Conservation (phyloP, 116 monocot species). For the Iris pallida region DNA sequence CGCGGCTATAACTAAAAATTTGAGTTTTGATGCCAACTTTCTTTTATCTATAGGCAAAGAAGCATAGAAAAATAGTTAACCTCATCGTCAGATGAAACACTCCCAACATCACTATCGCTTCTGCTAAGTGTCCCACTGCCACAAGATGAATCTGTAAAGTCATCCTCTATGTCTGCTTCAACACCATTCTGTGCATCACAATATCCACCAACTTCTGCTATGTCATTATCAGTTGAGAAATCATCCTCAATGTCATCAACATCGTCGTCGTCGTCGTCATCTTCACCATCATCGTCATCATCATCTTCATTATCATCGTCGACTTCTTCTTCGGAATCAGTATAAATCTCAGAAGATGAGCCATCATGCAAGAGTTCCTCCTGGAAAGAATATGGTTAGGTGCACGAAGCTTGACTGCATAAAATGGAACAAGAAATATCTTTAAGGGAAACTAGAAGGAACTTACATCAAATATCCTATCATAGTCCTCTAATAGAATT, state of each 20-base stretch:
- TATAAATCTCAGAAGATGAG: slow-evolving; percentile 74
- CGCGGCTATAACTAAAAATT: background rate
- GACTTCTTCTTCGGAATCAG: slow-evolving; percentile 75
- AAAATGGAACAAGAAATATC: background rate
- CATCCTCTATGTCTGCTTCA: slow-evolving; percentile 33
- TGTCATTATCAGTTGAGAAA: slow-evolving; percentile 56
- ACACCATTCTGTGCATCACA: slow-evolving; percentile 38
- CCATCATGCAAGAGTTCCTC: slow-evolving; percentile 46
- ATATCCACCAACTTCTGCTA: slow-evolving; percentile 43
- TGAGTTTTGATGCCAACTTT: background rate
- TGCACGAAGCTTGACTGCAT: background rate
- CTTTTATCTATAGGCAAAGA: background rate
- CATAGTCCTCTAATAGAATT: slow-evolving; percentile 77
- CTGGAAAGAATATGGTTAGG: slow-evolving; percentile 19
- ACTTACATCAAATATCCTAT: slow-evolving; percentile 79
- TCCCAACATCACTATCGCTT: slow-evolving; percentile 35
- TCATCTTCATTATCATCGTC: slow-evolving; percentile 49
- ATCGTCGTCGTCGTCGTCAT: slow-evolving; percentile 23
- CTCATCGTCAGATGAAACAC: slow-evolving; percentile 33
- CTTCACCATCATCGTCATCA: background rate
- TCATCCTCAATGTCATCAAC: slow-evolving; percentile 52
- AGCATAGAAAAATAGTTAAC: slow-evolving; percentile 17
- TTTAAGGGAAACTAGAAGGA: slow-evolving; percentile 1
- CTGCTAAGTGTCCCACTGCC: slow-evolving; percentile 31
- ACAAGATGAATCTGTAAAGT: slow-evolving; percentile 28